Evolutionary conservation across 768 basidiomycete species (phyloP).

Genomic region (Kwoniella europaea): DNA sequence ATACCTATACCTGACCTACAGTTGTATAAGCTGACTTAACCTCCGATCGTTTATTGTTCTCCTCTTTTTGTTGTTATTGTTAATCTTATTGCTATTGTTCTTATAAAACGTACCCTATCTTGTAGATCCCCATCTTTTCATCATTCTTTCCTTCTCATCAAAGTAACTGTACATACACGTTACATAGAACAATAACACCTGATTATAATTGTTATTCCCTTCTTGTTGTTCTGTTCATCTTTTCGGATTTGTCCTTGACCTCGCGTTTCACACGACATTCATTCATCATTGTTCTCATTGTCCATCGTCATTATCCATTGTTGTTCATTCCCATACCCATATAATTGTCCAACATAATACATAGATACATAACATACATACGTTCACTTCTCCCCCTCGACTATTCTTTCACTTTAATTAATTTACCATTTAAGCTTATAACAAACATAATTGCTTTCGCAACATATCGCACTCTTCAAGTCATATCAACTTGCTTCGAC

Average conservation of each 20-base stretch:
- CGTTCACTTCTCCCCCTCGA: not conserved
- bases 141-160: not conserved
- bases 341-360: not conserved
- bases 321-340: not conserved
- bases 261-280: slow-evolving; percentile 16
- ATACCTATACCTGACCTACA: not conserved
- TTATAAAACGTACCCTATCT: slow-evolving; percentile 4
- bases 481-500: not conserved
- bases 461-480: not conserved
- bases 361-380: not conserved
- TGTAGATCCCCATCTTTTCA: not conserved
- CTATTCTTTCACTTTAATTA: not conserved
- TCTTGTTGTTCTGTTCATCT: slow-evolving; percentile 6
- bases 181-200: slow-evolving; percentile 2
- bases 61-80: slow-evolving; percentile 6
- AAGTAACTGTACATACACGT: slow-evolving; percentile 3
- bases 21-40: not conserved
- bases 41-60: not conserved
- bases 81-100: not conserved
- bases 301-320: not conserved
- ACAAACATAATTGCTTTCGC: not conserved
- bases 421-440: not conserved
- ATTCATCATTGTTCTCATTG: not conserved
- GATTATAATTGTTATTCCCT: not conserved
- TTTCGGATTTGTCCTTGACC: not conserved